A percentile compares a stretch with the other conserved stretches of the same genome.
These are phyloP conservation scores for Solanum hybrid DNA, from an alignment of 305 asterid genomes.

Conservation along the genomic window DNA sequence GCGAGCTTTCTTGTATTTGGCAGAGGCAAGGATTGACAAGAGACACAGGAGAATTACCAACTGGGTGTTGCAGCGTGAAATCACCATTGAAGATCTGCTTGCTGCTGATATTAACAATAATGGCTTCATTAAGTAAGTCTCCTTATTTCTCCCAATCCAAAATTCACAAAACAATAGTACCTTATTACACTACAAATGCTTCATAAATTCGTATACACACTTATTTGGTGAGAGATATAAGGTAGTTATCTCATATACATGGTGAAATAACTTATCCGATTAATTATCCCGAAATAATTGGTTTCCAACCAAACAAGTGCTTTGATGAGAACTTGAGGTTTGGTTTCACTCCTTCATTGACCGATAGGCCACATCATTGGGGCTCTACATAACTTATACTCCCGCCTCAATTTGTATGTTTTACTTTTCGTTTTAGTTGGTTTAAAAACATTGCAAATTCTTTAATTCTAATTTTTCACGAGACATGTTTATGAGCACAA, in stretches of 20 bases:
- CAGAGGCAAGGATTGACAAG: slow-evolving; percentile 51
- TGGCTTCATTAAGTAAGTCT: slow-evolving; percentile 34
- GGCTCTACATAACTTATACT: neutral
- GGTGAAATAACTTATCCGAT: neutral
- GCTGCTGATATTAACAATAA: slow-evolving; percentile 45
- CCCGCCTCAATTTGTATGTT: neutral
- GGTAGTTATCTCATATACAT: neutral
- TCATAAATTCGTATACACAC: neutral
- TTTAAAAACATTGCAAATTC: too few relatives aligned
- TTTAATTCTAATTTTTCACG: neutral
- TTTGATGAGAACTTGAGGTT: neutral
- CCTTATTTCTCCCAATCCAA: neutral
- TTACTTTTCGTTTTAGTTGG: neutral
- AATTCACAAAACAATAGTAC: neutral
- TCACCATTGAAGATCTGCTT: slow-evolving; percentile 41
- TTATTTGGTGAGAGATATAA: neutral
- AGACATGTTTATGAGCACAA: neutral
- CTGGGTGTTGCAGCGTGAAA: slow-evolving; percentile 46
- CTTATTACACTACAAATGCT: neutral
- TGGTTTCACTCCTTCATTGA: neutral
- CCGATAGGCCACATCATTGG: neutral
- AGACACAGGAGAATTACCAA: slow-evolving; percentile 35
- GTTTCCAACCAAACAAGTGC: neutral
- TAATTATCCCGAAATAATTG: too few relatives aligned
- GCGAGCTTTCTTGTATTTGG: slow-evolving; percentile 43